Percentiles rank a stretch among this genome's conserved stretches.
Evolutionary conservation across 352 stramenopile genomes (phyloP).

Genomic region (Globisporangium nodosum): DNA sequence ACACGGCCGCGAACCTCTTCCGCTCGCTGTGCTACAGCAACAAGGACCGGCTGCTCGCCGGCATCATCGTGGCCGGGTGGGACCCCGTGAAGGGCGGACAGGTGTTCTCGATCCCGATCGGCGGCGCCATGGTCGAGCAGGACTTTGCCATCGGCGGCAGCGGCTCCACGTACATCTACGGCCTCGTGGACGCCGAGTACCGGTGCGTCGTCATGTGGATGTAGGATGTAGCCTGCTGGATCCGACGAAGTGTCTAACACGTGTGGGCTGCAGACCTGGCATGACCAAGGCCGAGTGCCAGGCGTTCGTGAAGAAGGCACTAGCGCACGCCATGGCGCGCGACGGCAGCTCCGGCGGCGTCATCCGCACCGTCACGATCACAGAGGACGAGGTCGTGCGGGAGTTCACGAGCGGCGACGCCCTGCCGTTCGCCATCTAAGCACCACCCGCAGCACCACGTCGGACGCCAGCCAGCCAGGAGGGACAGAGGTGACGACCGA

Average conservation of each 20-base stretch:
- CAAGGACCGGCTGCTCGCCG: constrained; percentile 94
- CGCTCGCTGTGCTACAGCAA: constrained; percentile 97
- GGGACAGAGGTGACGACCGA: too few species aligned
- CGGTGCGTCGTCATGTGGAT: constrained; percentile 27
- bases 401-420: constrained; percentile 91
- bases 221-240: neutral
- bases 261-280: constrained; percentile 37
- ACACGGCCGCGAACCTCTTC: constrained; percentile 97
- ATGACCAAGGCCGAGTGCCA: constrained; percentile 98
- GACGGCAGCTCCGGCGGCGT: constrained; percentile 98
- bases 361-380: constrained; percentile 96
- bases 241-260: neutral
- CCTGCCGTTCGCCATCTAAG: constrained; percentile 87
- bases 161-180: constrained; percentile 98
- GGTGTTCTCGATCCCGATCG: constrained; percentile 96
- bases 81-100: constrained; percentile 94
- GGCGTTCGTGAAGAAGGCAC: constrained; percentile 92
- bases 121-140: constrained; percentile 95
- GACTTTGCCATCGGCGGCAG: constrained; percentile 96
- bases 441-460: too few species aligned
- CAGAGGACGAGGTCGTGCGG: constrained; percentile 84
- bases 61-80: constrained; percentile 98
- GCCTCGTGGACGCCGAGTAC: constrained; percentile 94
- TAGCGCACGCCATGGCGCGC: constrained; percentile 97
- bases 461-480: neutral